Evolutionary conservation across 2,329 filamentous ascomycete genomes (phyloP).

Genomic region (Cladosporium halotolerans): DNA sequence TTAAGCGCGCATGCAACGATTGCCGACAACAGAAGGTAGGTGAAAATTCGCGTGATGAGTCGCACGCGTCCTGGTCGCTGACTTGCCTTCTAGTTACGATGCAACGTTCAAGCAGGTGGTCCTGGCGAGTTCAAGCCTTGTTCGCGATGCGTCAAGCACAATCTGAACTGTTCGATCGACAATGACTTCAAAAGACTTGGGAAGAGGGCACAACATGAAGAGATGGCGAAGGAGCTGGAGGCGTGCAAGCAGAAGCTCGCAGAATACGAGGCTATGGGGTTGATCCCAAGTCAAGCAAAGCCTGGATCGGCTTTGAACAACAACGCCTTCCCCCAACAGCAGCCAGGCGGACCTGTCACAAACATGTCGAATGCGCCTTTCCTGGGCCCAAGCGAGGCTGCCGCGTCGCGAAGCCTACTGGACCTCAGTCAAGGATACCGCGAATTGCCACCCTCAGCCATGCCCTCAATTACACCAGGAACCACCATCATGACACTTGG

Average conservation of each 20-base stretch:
- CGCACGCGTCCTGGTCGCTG: constrained; percentile 4
- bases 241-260: constrained; percentile 36
- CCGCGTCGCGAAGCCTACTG: constrained; percentile 31
- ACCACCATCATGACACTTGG: constrained; percentile 55
- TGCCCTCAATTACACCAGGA: constrained; percentile 48
- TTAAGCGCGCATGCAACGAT: constrained; percentile 76
- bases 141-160: constrained; percentile 70
- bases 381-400: constrained; percentile 32
- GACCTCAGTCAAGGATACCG: constrained; percentile 33
- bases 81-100: constrained; percentile 56
- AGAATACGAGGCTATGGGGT: constrained; percentile 26
- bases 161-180: constrained; percentile 78
- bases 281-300: constrained; percentile 18
- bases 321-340: constrained; percentile 10
- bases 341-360: constrained; percentile 20
- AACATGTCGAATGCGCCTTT: constrained; percentile 25
- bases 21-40: constrained; percentile 77
- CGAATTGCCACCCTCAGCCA: constrained; percentile 36
- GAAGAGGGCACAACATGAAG: constrained; percentile 75
- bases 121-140: constrained; percentile 58
- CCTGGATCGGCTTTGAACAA: neutral
- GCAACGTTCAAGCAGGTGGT: constrained; percentile 76
- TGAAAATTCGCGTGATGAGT: constrained; percentile 11
- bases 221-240: constrained; percentile 80
- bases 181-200: constrained; percentile 80